A percentile compares a stretch with the other conserved stretches of the same genome.
Evolutionary conservation across 2,329 filamentous ascomycete genomes (phyloP).

Genomic region (Penicillium glabrum): DNA sequence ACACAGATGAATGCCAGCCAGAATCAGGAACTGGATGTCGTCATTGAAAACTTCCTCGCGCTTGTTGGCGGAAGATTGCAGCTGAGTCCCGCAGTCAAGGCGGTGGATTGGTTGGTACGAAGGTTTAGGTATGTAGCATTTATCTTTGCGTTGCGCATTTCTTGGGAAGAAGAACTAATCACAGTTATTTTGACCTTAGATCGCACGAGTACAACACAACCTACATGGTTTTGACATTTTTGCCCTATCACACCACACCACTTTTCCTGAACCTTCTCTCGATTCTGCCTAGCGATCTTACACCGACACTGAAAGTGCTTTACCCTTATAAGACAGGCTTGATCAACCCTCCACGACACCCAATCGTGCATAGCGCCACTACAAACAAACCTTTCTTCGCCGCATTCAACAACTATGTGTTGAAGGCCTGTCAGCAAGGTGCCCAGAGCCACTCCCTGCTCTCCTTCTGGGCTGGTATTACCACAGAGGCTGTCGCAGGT

Average conservation of each 20-base stretch:
- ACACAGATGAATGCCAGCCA: constrained; percentile 78
- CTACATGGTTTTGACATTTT: constrained; percentile 76
- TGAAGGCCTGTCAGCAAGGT: constrained; percentile 69
- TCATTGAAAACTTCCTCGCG: constrained; percentile 78
- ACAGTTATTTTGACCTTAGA: constrained; percentile 47
- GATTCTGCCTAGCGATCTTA: constrained; percentile 73
- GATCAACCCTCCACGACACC: constrained; percentile 73
- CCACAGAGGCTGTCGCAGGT: constrained; percentile 79
- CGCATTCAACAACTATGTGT: constrained; percentile 73
- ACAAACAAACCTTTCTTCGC: constrained; percentile 75
- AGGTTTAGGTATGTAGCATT: constrained; percentile 69
- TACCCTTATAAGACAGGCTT: constrained; percentile 80
- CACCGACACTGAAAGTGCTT: constrained; percentile 77
- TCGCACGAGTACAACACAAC: constrained; percentile 89
- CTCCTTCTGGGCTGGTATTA: constrained; percentile 87
- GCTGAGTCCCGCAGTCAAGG: constrained; percentile 83
- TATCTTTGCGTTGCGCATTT: not conserved
- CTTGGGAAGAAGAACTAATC: not conserved
- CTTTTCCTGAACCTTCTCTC: constrained; percentile 84
- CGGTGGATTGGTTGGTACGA: constrained; percentile 91
- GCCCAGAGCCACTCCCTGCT: constrained; percentile 76
- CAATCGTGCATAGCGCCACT: constrained; percentile 79
- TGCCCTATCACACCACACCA: constrained; percentile 86
- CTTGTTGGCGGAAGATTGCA: constrained; percentile 74
- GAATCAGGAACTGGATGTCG: constrained; percentile 76